Conservation (phyloP, 73 alveolate genomes). For the Paramecium tetraurelia region DNA sequence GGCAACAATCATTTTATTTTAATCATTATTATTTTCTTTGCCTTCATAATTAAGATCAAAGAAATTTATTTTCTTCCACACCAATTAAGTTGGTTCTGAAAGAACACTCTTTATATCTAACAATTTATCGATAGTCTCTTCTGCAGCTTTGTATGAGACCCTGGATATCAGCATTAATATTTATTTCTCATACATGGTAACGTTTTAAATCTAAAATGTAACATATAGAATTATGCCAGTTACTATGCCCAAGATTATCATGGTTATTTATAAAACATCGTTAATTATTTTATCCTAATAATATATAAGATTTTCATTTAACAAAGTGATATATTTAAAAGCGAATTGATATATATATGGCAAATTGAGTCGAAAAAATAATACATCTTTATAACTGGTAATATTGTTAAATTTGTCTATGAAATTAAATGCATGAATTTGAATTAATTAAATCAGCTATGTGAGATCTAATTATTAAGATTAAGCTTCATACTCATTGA, state of each 20-base stretch:
- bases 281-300: conserved; percentile 42
- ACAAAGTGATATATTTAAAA: neutral
- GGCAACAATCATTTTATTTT: neutral
- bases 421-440: conserved; percentile 7
- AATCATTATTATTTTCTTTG: neutral
- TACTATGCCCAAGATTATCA: neutral
- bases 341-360: conserved; percentile 16
- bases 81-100: neutral
- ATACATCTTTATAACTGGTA: neutral
- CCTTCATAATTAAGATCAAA: conserved; percentile 22
- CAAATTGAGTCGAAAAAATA: conserved; percentile 13
- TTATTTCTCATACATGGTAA: conserved; percentile 13
- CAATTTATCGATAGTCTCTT: neutral
- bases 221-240: neutral
- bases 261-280: neutral
- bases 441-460: neutral
- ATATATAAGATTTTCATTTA: conserved; percentile 21
- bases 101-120: neutral
- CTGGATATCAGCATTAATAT: conserved; percentile 30
- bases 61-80: conserved; percentile 14
- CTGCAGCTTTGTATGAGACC: neutral
- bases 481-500: neutral
- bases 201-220: neutral
- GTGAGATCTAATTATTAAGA: neutral
- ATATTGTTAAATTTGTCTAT: neutral